Base-by-base conservation (phyloP, 2,329 filamentous ascomycete species). In the Basipetospora chlamydospora region DNA sequence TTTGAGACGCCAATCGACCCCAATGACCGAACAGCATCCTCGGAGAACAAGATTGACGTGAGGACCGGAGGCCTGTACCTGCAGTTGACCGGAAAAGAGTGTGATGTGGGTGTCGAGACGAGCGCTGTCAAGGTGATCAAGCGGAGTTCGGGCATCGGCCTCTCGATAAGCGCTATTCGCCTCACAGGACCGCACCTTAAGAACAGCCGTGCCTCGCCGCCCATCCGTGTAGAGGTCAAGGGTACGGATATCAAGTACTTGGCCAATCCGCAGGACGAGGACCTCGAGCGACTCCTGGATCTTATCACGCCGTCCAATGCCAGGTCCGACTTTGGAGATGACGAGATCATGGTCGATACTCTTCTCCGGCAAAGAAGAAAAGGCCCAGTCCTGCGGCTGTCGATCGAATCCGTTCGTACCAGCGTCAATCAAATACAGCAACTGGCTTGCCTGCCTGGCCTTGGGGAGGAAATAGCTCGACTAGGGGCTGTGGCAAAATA, bases 281-380 rank as follows among this genome's bases (percentile, higher is more conserved):
- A 98, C 53, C 64, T 98, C 0, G 80, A 87, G 48, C 73, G 78
- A 23, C 66, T 98, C 2, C 61, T 98, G 0, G 79, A 82, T 36
- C 67, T 98, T 35, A 82, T 98, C 38, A 93, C 82, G 6, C 92
- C 90, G 0, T 94, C 87, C 0, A 90, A 86, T 44, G 77, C 90
- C 53, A 85, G 87, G 43, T 95, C 90, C 47, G 69, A 77, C 44
- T 79, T 88, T 42, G 75, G 77, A 32, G 82, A 92, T 41, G 85
- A 95, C 47, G 88, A 96, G 48, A 93, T 98, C 41, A 77, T 98
- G 66, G 73, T 98, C 16, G 88, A 96, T 47, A 95, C 85, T 0
- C 65, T 98, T 1, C 60, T 96, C 11, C 71, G 83, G 16, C 90
- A 98, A 54, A 69, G 90, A 41, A 72, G 79, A 37, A 88, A 95